phyloP scores from a whole-genome alignment of 2,329 filamentous ascomycete species.

The Aspergillus aculeatus region DNA sequence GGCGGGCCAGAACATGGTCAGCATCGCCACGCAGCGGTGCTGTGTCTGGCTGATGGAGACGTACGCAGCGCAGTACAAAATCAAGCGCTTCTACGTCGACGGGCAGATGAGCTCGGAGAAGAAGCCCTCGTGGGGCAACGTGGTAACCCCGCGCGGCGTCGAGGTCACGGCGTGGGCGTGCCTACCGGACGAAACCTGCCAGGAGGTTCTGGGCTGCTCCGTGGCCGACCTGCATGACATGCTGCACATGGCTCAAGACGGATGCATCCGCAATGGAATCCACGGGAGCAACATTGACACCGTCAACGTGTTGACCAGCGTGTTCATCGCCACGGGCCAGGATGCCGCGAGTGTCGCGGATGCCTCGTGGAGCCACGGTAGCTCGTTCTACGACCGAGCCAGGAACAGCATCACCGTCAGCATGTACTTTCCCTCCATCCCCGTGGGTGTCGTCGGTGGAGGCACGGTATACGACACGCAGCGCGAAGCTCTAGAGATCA shows the following conservation, averaged over 20 bases:
- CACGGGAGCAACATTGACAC: conserved; percentile 21
- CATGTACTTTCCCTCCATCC: conserved; percentile 27
- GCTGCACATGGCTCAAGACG: conserved; percentile 14
- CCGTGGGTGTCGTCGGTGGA: conserved; percentile 28
- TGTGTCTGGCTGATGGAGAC: conserved; percentile 15
- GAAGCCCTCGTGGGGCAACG: conserved; percentile 26
- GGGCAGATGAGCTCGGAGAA: conserved; percentile 28
- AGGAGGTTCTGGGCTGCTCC: conserved; percentile 18
- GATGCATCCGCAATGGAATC: conserved; percentile 18
- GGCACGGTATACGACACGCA: conserved; percentile 26
- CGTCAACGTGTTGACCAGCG: conserved; percentile 22
- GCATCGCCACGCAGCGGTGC: conserved; percentile 27
- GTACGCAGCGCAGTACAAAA: neutral
- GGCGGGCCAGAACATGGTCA: conserved; percentile 33
- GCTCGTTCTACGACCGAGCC: conserved; percentile 19
- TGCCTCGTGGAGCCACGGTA: conserved; percentile 23
- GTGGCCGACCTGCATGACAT: conserved; percentile 15
- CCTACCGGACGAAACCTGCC: conserved; percentile 18
- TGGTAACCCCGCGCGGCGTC: conserved; percentile 23
- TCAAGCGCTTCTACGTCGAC: conserved; percentile 17
- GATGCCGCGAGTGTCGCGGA: conserved; percentile 23
- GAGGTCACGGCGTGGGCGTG: conserved; percentile 28
- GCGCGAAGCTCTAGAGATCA: conserved; percentile 24
- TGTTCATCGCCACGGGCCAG: conserved; percentile 27
- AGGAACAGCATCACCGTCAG: conserved; percentile 21